Evolutionary conservation across 106 monocot genomes (phyloP), one percentile per base, ranked within the genome.

Genomic region (Chionographis japonica): DNA sequence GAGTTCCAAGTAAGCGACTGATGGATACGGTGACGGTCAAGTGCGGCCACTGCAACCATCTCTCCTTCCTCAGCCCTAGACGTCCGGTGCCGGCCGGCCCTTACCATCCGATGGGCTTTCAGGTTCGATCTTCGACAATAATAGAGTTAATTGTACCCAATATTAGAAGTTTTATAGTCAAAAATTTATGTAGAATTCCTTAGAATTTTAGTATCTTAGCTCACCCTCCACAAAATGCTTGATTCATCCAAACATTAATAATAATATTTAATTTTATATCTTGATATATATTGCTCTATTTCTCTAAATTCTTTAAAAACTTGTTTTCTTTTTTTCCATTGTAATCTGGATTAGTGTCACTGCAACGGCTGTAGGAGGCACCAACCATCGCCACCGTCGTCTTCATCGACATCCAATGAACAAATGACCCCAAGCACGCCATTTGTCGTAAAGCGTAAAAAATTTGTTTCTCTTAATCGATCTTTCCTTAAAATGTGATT

Each of bases 1-100:
- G 79, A 72, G 79, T 86, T 40, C 86, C 86, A 75, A 72, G 72
- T 68, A 86, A 63, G 36, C 40, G 82, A 43, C 27, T 86, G 65
- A 76, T 82, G 82, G 79, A 86, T 37, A 82, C 79, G 4, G 72
- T 86, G 40, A 82, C 86, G 8, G 86, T 86, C 63, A 86, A 79
- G 54, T 86, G 86, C 62, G 86, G 86, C 2, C 79, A 82, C 68
- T 86, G 86, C 75, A 79, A 75, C 69, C 68, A 79, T 61, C 68
- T 86, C 68, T 85, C 85, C 62, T 78, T 75, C 67, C 74, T 81
- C 20, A 78, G 75, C 79, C 80, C 84, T n/a, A 82, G 81, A 57
- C 70, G 85, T 52, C 36, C 72, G 66, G 51, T 86, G 69, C 86
- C 70, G 36, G 58, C 43, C 68, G 57, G 65, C 15, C n/a, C 84